Percentiles rank a stretch among this genome's conserved stretches.
These are phyloP conservation scores for Tuber umbilicatum DNA, from an alignment of 495 filamentous ascomycete genomes.

Conservation along the genomic window DNA sequence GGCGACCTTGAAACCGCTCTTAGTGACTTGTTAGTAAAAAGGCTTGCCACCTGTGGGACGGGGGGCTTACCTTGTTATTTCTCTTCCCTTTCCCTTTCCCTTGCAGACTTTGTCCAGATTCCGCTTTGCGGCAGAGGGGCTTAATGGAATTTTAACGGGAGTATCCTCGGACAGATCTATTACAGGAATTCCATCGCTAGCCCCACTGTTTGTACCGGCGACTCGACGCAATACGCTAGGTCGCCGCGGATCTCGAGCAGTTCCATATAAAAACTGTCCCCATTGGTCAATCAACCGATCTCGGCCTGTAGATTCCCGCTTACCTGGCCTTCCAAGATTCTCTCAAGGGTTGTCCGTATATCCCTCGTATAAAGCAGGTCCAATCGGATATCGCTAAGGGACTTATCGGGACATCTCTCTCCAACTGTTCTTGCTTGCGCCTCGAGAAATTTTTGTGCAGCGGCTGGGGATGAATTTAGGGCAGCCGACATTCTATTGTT, in stretches of 20 bases:
- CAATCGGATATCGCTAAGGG: slow-evolving; percentile 20
- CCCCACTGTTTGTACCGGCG: background rate
- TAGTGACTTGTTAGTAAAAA: background rate
- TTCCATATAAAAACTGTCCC: slow-evolving; percentile 22
- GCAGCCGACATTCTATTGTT: background rate
- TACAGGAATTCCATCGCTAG: background rate
- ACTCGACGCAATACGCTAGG: background rate
- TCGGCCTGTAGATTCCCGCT: background rate
- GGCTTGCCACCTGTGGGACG: background rate
- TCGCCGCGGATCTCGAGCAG: slow-evolving; percentile 10
- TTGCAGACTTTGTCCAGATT: background rate
- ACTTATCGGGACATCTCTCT: slow-evolving; percentile 10
- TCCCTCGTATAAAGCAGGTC: slow-evolving; percentile 16
- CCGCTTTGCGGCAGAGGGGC: background rate
- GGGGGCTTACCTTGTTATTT: background rate
- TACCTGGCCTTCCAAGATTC: slow-evolving; percentile 20
- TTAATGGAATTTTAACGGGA: background rate
- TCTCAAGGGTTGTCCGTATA: slow-evolving; percentile 11
- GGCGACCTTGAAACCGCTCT: background rate
- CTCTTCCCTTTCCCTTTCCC: background rate
- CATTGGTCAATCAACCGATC: background rate
- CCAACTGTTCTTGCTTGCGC: slow-evolving; percentile 16
- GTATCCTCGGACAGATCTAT: background rate
- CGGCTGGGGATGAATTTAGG: slow-evolving; percentile 2
- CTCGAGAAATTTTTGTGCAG: slow-evolving; percentile 14